Conservation (phyloP, 768 basidiomycete species). For the Cystofilobasidium ferigula region DNA sequence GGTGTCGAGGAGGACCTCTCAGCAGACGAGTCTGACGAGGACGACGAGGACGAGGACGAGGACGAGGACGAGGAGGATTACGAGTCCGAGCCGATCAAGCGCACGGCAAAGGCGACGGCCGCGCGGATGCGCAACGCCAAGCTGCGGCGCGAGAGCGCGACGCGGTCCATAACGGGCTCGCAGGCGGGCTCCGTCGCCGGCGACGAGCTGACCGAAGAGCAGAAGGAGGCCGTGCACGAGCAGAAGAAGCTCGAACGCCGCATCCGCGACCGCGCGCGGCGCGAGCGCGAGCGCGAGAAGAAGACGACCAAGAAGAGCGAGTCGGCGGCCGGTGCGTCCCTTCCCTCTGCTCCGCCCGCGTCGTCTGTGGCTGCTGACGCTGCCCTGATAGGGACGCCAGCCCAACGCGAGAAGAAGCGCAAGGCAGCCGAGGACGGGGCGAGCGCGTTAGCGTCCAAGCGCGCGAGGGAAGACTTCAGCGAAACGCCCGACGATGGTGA, state of each 20-base stretch:
- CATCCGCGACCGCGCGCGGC: slow-evolving; percentile 12
- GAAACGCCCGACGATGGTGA: slow-evolving; percentile 16
- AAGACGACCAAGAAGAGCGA: slow-evolving; percentile 4
- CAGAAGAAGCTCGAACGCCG: slow-evolving; percentile 14
- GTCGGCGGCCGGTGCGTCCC: neutral
- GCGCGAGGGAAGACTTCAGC: slow-evolving; percentile 10
- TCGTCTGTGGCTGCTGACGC: neutral
- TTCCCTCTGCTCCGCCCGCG: neutral
- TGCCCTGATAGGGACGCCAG: no score
- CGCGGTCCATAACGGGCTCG: slow-evolving; percentile 16
- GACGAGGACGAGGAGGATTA: slow-evolving; percentile 11
- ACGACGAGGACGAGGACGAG: slow-evolving; percentile 8
- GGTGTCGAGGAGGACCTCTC: slow-evolving; percentile 26
- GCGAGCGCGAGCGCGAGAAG: slow-evolving; percentile 9
- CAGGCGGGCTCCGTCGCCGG: slow-evolving; percentile 6
- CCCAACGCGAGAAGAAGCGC: slow-evolving; percentile 14
- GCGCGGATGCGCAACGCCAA: slow-evolving; percentile 8
- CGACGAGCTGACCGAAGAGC: neutral
- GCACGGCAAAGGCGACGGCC: slow-evolving; percentile 12
- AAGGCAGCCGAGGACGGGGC: slow-evolving; percentile 6
- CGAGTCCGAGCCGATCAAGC: slow-evolving; percentile 16
- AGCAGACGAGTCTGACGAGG: slow-evolving; percentile 25
- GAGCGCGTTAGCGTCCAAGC: slow-evolving; percentile 8
- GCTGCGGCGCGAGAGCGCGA: slow-evolving; percentile 6
- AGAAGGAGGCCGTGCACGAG: slow-evolving; percentile 9